Evolutionary conservation across 306 rosid genomes (phyloP), one percentile per base, ranked within the genome.

Genomic region (Luffa acutangula): DNA sequence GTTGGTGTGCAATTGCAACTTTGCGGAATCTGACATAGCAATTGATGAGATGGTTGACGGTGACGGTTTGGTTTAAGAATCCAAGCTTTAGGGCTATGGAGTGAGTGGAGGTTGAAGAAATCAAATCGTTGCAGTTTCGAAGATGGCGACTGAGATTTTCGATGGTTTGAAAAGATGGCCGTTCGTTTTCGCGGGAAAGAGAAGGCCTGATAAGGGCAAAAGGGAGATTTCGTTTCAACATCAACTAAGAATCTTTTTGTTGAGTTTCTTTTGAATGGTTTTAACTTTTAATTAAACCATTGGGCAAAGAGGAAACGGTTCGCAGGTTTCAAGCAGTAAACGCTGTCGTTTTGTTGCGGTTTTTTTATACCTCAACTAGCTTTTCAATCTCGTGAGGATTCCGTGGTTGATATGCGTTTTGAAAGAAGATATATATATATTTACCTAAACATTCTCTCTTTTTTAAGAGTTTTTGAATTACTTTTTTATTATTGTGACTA

Each of bases 11-110:
- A 77, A 11, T 8, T 77, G 69, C 56, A 52, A 88, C 88, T 81
- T 80, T 79, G 3, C 34, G 80, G 42, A 89, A 82, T 71, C 89
- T 81, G 1, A 89, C 62, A 34, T 92, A 90, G 41, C 90, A 87
- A 6, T 86, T 94, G 3, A 92, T 64, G 53, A 92, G 88, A 81
- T 87, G 89, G 83, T 94, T 92, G 79, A 80, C 9, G 18, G 90
- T 80, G 84, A 88, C 75, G 8, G 90, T 92, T 59, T 88, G 87
- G 34, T 72, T 34, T 12, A 79, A 82, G 64, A 81, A 88, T 54
- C 96, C 96, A 0, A 59, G 82, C 69, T 87, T 90, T 76, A 94
- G 14, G 21, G 78, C 54, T 51, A 77, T 63, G 81, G 93, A 86
- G 36, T 90, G 96, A 20, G 82, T 71, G 10, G 86, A 82, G 33